Evolutionary conservation across 192 early-diverging fungal species (phyloP).

Genomic region (Mortierella hygrophila): DNA sequence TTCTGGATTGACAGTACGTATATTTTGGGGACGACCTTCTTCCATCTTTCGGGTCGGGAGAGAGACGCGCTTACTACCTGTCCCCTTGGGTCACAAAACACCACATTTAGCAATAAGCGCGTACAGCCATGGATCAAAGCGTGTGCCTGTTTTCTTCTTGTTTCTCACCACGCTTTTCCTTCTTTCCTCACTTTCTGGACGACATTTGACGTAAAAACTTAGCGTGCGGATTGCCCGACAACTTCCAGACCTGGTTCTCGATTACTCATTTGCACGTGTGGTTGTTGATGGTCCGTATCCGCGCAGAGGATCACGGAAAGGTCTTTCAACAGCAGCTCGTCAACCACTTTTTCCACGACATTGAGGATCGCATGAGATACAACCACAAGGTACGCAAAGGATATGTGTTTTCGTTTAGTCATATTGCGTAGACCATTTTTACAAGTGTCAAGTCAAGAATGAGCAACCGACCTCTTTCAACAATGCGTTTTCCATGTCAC

Average conservation of each 20-base stretch:
- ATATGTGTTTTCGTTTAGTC: too few species aligned
- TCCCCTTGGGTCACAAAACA: too few species aligned
- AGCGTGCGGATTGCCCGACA: constrained; percentile 81
- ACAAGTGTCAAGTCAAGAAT: too few species aligned
- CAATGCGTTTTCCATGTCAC: neutral
- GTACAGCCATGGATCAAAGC: too few species aligned
- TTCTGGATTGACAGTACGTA: constrained; percentile 63
- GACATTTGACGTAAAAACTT: neutral
- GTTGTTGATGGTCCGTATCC: constrained; percentile 90
- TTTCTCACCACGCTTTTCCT: neutral
- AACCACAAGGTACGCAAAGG: constrained; percentile 73
- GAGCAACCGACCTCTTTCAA: neutral
- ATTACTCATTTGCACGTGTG: constrained; percentile 93
- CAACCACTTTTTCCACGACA: constrained; percentile 89
- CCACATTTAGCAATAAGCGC: too few species aligned
- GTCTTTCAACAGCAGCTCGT: constrained; percentile 90
- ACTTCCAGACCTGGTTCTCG: constrained; percentile 96
- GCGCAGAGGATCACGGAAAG: constrained; percentile 78
- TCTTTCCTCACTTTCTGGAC: neutral
- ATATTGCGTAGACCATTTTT: too few species aligned
- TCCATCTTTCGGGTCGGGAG: neutral
- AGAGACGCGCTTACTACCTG: neutral
- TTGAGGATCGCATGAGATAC: constrained; percentile 85
- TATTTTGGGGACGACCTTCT: neutral
- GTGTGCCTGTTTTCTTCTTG: neutral